Conservation (phyloP, 176 grass and related monocot species). For the Aegilops sharonensis region DNA sequence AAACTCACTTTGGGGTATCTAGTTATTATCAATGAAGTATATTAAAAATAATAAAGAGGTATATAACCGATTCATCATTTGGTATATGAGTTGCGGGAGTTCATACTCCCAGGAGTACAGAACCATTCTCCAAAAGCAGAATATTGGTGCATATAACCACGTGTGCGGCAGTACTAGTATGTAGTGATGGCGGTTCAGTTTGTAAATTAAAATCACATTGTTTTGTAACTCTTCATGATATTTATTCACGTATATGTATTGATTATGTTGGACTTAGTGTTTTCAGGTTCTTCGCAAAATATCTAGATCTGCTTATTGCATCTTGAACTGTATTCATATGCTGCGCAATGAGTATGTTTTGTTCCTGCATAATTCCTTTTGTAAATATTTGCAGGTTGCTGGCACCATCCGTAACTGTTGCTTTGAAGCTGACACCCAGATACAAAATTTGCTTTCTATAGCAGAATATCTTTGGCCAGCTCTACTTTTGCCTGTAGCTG, state of each 20-base stretch:
- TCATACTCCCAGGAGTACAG: background rate
- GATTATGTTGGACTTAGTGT: background rate
- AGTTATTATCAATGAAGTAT: background rate
- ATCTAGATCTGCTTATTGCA: background rate
- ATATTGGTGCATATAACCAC: background rate
- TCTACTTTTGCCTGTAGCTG: conserved; percentile 82
- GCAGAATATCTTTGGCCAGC: conserved; percentile 97
- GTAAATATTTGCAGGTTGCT: conserved; percentile 55
- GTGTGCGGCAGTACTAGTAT: background rate
- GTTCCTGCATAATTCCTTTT: background rate
- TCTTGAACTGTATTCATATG: background rate
- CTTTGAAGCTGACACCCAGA: conserved; percentile 94
- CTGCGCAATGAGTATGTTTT: background rate
- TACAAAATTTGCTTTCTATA: conserved; percentile 78
- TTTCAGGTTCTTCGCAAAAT: conserved; percentile 7
- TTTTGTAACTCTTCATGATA: background rate
- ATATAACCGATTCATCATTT: too few species aligned
- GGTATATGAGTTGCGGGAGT: too few species aligned
- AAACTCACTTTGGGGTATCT: background rate
- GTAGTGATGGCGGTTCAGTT: background rate
- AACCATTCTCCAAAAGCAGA: background rate
- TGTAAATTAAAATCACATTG: conserved; percentile 15
- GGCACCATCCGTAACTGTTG: conserved; percentile 93
- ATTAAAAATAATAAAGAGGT: background rate
- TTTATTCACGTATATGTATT: conserved; percentile 4